Conservation (phyloP, 805 yeast genomes). For the Kodamaea fukazawae region DNA sequence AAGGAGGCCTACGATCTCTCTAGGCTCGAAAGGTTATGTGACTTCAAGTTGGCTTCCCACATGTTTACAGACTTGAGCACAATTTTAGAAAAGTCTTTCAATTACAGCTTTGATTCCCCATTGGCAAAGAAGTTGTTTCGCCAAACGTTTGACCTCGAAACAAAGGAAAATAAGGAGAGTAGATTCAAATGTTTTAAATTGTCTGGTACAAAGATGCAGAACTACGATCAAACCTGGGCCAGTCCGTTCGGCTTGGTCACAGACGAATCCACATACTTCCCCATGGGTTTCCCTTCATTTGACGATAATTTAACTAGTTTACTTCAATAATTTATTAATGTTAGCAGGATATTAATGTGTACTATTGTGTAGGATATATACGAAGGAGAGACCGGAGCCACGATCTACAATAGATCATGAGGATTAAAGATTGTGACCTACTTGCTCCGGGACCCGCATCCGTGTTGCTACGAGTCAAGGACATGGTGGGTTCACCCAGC, state of each 20-base stretch:
- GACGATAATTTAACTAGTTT: constrained; percentile 8
- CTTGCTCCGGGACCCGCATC: too few species aligned
- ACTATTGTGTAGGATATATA: too few species aligned
- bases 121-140: neutral
- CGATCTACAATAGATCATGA: too few species aligned
- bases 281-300: constrained; percentile 7
- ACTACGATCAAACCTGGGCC: constrained; percentile 6
- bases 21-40: constrained; percentile 9
- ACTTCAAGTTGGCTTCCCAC: constrained; percentile 4
- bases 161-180: constrained; percentile 3
- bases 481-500: too few species aligned
- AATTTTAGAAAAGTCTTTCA: neutral
- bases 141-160: neutral
- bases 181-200: neutral
- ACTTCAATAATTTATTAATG: neutral
- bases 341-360: too few species aligned
- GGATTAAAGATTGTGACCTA: too few species aligned
- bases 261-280: constrained; percentile 1
- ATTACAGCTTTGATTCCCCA: neutral
- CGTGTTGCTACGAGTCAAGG: too few species aligned
- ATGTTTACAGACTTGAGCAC: constrained; percentile 1
- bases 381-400: too few species aligned
- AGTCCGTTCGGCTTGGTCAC: constrained; percentile 7
- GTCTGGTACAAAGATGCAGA: neutral
- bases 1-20: constrained; percentile 10